Percentiles rank a stretch among this genome's conserved stretches.
Evolutionary conservation across 2,329 filamentous ascomycete genomes (phyloP).

Genomic region (Fusarium sublunatum): DNA sequence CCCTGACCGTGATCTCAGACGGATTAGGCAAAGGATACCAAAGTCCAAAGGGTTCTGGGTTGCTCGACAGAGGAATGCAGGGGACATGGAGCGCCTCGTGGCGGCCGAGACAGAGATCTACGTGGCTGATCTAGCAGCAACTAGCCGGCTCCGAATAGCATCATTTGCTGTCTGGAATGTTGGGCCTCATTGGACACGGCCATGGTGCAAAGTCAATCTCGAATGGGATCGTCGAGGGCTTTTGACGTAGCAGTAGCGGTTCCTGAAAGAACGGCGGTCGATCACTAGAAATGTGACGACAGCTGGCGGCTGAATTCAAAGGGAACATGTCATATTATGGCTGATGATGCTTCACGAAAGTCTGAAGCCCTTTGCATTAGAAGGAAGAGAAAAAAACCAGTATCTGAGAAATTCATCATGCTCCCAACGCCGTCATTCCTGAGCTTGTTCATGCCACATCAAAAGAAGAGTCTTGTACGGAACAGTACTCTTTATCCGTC

Average conservation of each 20-base stretch:
- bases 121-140: neutral
- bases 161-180: constrained; percentile 22
- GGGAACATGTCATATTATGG: constrained; percentile 4
- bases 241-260: constrained; percentile 17
- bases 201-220: constrained; percentile 9
- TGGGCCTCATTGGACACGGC: neutral
- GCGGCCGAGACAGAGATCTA: constrained; percentile 11
- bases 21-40: constrained; percentile 18
- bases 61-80: constrained; percentile 18
- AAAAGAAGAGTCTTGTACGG: constrained; percentile 16
- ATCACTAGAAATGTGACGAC: constrained; percentile 25
- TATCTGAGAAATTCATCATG: constrained; percentile 35
- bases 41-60: constrained; percentile 19
- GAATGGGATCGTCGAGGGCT: neutral
- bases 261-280: constrained; percentile 6
- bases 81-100: constrained; percentile 19
- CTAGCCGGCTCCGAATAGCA: constrained; percentile 6
- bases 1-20: constrained; percentile 16
- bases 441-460: constrained; percentile 33
- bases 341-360: constrained; percentile 7
- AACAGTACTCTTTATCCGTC: constrained; percentile 18
- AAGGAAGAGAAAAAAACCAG: constrained; percentile 18
- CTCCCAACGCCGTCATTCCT: constrained; percentile 39
- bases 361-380: constrained; percentile 17
- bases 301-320: constrained; percentile 21